Percentiles rank a stretch among this genome's conserved stretches.
Conservation (phyloP, 2,329 filamentous ascomycete genomes). For the Pseudocercospora musae region DNA sequence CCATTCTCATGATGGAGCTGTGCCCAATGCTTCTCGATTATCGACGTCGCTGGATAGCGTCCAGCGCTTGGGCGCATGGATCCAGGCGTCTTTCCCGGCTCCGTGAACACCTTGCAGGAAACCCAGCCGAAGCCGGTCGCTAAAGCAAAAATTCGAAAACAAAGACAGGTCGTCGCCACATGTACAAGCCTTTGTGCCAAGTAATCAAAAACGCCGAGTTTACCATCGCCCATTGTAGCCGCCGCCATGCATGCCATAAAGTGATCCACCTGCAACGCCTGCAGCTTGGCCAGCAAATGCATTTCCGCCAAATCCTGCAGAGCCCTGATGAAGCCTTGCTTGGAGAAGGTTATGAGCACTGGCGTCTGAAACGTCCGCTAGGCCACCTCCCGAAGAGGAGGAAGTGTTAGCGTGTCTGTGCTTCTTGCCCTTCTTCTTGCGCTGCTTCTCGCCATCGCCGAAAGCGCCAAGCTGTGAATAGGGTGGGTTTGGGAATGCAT, state of each 20-base stretch:
- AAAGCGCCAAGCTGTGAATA: conserved; percentile 28
- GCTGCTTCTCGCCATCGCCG: conserved; percentile 51
- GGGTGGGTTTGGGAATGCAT: conserved; percentile 23
- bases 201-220: conserved; percentile 16
- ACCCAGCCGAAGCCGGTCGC: conserved; percentile 22
- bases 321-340: conserved; percentile 94
- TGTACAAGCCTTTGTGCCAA: conserved; percentile 12
- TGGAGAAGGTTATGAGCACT: conserved; percentile 74
- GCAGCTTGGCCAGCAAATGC: conserved; percentile 25
- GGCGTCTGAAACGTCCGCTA: conserved; percentile 92
- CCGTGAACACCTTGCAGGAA: conserved; percentile 29
- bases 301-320: conserved; percentile 53
- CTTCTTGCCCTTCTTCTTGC: conserved; percentile 99
- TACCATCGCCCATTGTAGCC: conserved; percentile 33
- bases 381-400: conserved; percentile 90
- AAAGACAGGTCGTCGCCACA: conserved; percentile 22
- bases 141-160: conserved; percentile 18
- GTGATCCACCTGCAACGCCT: conserved; percentile 27
- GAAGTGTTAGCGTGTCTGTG: conserved; percentile 99
- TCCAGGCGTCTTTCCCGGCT: conserved; percentile 23
- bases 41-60: conserved; percentile 24
- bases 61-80: conserved; percentile 30
- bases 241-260: conserved; percentile 34
- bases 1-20: conserved; percentile 20
- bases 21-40: conserved; percentile 22